phyloP scores from a whole-genome alignment of 495 filamentous ascomycete genomes.

The Wilcoxina mikolae region DNA sequence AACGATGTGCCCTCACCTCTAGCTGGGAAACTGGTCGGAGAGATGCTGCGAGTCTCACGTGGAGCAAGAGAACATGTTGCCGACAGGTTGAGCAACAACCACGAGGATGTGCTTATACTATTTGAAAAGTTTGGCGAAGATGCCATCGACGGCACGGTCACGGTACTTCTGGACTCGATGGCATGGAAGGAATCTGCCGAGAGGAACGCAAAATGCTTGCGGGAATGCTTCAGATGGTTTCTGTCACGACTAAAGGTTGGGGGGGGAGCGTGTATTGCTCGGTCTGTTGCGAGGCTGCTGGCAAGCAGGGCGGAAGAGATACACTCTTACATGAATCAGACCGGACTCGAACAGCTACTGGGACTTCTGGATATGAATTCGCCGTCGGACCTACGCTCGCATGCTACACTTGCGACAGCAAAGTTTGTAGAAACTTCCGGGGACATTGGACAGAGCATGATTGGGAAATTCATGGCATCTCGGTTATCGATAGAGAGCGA shows the following conservation, averaged over 20 bases:
- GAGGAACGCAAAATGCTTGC: conserved; percentile 36
- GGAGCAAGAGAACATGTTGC: conserved; percentile 45
- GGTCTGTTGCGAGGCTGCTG: conserved; percentile 48
- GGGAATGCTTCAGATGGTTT: conserved; percentile 51
- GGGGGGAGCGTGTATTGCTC: conserved; percentile 14
- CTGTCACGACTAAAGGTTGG: conserved; percentile 35
- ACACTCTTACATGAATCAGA: conserved; percentile 44
- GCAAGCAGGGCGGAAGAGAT: conserved; percentile 43
- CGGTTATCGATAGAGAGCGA: conserved; percentile 39
- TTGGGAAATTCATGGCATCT: conserved; percentile 41
- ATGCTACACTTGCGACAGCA: conserved; percentile 51
- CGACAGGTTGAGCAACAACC: conserved; percentile 36
- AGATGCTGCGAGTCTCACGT: conserved; percentile 40
- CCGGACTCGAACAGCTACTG: conserved; percentile 48
- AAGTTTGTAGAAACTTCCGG: conserved; percentile 50
- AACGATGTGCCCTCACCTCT: conserved; percentile 32
- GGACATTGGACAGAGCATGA: conserved; percentile 40
- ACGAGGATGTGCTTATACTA: conserved; percentile 39
- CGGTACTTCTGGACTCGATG: conserved; percentile 40
- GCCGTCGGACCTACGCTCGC: conserved; percentile 42
- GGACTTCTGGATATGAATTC: conserved; percentile 44
- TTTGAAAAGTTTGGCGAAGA: conserved; percentile 48
- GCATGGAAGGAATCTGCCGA: conserved; percentile 42
- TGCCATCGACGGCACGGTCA: conserved; percentile 43
- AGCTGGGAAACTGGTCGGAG: conserved; percentile 47